Percentiles rank a stretch among this genome's conserved stretches.
Evolutionary conservation across 164 flowering plant species (phyloP).

Genomic region (Tetracentron sinense): DNA sequence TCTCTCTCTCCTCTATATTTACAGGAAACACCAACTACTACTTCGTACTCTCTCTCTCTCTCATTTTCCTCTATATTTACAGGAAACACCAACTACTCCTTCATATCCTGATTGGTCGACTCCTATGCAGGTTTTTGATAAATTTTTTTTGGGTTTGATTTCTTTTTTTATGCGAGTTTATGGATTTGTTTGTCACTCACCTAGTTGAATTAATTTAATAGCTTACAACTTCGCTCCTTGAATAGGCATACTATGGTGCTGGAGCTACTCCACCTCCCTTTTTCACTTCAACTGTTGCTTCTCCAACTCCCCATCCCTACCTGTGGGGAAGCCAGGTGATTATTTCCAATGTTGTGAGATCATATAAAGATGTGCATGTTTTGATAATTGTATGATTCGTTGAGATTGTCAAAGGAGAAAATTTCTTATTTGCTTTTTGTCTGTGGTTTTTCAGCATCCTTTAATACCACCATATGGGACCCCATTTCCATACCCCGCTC

Average conservation of each 20-base stretch:
- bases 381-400: neutral
- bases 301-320: constrained; percentile 78
- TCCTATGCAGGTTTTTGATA: constrained; percentile 67
- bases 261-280: constrained; percentile 66
- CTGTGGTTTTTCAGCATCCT: constrained; percentile 46
- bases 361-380: neutral
- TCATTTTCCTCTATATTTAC: neutral
- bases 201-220: constrained; percentile 5
- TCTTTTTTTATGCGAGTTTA: neutral
- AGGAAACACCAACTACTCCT: neutral
- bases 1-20: neutral
- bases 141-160: neutral
- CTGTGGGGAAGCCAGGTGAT: constrained; percentile 85
- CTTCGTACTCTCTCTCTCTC: neutral
- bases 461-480: constrained; percentile 59
- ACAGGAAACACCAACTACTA: too few species aligned
- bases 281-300: constrained; percentile 62
- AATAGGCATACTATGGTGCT: constrained; percentile 83
- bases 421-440: constrained; percentile 12
- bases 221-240: constrained; percentile 22
- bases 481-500: constrained; percentile 81
- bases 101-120: constrained; percentile 64
- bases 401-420: neutral
- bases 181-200: neutral
- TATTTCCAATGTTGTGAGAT: constrained; percentile 1